These are phyloP conservation scores for Parathielavia hyrcaniae DNA, from an alignment of 495 filamentous ascomycete genomes.

Conservation along the genomic window DNA sequence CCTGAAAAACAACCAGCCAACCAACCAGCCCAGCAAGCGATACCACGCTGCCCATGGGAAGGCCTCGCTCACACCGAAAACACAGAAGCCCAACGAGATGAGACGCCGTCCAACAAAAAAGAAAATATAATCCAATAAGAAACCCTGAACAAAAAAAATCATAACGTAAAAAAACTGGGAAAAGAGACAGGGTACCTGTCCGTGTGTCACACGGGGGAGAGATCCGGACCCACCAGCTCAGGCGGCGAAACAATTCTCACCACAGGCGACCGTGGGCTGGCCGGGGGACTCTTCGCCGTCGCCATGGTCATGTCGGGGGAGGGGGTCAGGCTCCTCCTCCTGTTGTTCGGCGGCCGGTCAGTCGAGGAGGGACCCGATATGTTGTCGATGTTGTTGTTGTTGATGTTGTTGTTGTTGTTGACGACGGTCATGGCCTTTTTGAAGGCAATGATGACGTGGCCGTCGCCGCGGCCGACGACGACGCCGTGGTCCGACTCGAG, in stretches of 20 bases:
- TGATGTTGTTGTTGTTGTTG: slow-evolving; percentile 1
- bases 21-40: too few relatives aligned
- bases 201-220: not conserved
- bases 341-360: too few relatives aligned
- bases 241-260: slow-evolving; percentile 21
- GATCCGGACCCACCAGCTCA: not conserved
- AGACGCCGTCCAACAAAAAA: too few relatives aligned
- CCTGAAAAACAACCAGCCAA: too few relatives aligned
- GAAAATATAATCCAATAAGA: not conserved
- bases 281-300: not conserved
- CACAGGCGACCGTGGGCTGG: slow-evolving; percentile 5
- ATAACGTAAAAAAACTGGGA: not conserved
- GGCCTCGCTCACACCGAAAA: not conserved
- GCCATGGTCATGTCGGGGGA: not conserved
- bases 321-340: too few relatives aligned
- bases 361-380: not conserved
- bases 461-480: slow-evolving; percentile 23
- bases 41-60: not conserved
- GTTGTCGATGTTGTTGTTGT: not conserved
- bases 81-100: not conserved
- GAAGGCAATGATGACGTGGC: slow-evolving; percentile 29
- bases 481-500: slow-evolving; percentile 21
- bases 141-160: not conserved
- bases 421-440: slow-evolving; percentile 22
- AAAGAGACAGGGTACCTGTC: too few relatives aligned